Evolutionary conservation across 73 alveolate genomes (phyloP).

Genomic region (Breviolum minutum): DNA sequence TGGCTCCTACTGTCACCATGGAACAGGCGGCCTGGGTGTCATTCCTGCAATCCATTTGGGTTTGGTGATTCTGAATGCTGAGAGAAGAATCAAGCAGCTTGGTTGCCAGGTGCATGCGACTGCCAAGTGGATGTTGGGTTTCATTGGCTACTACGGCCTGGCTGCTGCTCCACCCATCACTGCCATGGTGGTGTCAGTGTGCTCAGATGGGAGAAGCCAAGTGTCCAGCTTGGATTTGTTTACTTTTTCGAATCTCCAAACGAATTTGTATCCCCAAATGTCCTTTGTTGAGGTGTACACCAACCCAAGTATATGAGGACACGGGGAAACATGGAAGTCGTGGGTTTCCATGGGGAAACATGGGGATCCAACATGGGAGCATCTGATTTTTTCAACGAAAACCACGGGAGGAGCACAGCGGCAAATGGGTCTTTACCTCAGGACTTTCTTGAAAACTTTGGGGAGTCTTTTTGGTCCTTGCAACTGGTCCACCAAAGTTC

Average conservation of each 20-base stretch:
- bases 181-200: slow-evolving; percentile 70
- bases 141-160: slow-evolving; percentile 89
- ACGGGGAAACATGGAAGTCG: neutral
- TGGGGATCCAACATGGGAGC: neutral
- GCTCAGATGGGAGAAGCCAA: neutral
- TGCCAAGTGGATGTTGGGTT: slow-evolving; percentile 91
- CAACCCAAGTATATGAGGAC: slow-evolving; percentile 90
- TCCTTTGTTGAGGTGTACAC: slow-evolving; percentile 41
- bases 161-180: slow-evolving; percentile 91
- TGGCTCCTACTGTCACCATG: slow-evolving; percentile 89
- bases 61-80: neutral
- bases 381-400: neutral
- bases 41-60: too few relatives aligned
- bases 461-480: too few relatives aligned
- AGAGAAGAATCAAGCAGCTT: neutral
- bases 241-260: too few relatives aligned
- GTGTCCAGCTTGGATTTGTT: neutral
- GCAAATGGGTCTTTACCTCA: slow-evolving; percentile 42
- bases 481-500: too few relatives aligned
- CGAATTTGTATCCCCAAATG: too few relatives aligned
- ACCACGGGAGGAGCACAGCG: slow-evolving; percentile 78
- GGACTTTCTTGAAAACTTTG: neutral
- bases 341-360: neutral
- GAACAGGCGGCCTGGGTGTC: slow-evolving; percentile 66
- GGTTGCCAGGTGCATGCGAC: slow-evolving; percentile 57